These are phyloP conservation scores for Umbelopsis vinacea DNA, from an alignment of 192 early-diverging fungal species.

Conservation along the genomic window DNA sequence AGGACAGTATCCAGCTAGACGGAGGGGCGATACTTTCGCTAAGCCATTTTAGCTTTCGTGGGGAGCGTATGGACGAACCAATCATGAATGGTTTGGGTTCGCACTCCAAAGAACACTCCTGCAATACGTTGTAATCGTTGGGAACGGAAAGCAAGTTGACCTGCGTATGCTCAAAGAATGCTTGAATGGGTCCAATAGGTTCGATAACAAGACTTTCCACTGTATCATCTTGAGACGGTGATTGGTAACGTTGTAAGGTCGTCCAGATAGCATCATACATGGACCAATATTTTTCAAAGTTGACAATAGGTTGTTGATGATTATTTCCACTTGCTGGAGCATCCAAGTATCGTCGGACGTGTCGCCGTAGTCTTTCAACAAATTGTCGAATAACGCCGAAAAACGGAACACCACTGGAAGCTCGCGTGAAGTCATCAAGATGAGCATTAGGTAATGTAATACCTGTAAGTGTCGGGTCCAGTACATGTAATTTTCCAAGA, in stretches of 20 bases:
- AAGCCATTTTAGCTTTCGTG: neutral
- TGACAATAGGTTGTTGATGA: conserved; percentile 22
- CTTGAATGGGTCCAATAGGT: conserved; percentile 31
- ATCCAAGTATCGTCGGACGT: conserved; percentile 42
- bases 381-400: conserved; percentile 64
- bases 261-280: conserved; percentile 41
- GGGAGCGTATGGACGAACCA: neutral
- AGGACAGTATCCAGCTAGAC: conserved; percentile 10
- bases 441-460: neutral
- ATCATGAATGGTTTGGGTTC: conserved; percentile 24
- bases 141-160: conserved; percentile 33
- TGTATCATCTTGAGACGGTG: neutral
- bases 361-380: conserved; percentile 47
- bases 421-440: neutral
- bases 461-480: neutral
- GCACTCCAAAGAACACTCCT: conserved; percentile 40
- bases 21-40: conserved; percentile 5
- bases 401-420: conserved; percentile 54
- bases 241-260: conserved; percentile 1
- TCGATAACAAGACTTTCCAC: neutral
- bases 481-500: conserved; percentile 26
- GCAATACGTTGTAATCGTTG: conserved; percentile 35
- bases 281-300: conserved; percentile 46
- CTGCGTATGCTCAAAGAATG: conserved; percentile 30
- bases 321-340: neutral